Conservation (phyloP, 78 protist genomes). For the Capsaspora owczarzaki region DNA sequence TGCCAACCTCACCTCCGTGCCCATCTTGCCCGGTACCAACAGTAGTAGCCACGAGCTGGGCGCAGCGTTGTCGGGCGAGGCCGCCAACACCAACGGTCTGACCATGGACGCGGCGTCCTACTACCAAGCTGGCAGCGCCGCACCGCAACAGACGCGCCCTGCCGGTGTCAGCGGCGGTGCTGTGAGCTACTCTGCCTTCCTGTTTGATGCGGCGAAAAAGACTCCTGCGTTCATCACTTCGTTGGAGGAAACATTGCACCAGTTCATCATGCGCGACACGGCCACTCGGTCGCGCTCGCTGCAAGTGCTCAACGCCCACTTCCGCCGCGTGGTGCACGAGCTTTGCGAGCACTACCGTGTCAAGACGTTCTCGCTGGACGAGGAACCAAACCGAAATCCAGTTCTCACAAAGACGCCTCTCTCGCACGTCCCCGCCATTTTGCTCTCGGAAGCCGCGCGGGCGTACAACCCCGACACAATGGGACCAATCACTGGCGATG, state of each 20-base stretch:
- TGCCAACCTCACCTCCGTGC: not conserved
- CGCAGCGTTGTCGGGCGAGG: no score
- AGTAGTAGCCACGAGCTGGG: no score
- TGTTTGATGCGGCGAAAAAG: not conserved
- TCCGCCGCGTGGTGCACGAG: conserved; percentile 1
- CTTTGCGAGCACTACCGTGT: not conserved
- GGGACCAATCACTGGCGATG: no score
- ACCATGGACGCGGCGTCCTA: no score
- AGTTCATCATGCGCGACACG: not conserved
- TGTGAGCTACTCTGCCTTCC: not conserved
- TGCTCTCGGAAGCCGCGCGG: no score
- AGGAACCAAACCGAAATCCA: not conserved
- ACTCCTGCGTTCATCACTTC: not conserved
- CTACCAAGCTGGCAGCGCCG: no score
- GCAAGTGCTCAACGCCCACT: not conserved
- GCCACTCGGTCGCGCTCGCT: not conserved
- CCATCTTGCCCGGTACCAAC: not conserved
- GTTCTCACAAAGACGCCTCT: not conserved
- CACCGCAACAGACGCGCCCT: no score
- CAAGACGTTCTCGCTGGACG: not conserved
- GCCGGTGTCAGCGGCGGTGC: no score
- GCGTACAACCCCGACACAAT: no score
- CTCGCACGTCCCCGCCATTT: not conserved
- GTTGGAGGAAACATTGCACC: not conserved
- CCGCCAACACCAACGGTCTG: no score